Base-by-base conservation (phyloP, 495 filamentous ascomycete genomes). In the Letharia lupina region DNA sequence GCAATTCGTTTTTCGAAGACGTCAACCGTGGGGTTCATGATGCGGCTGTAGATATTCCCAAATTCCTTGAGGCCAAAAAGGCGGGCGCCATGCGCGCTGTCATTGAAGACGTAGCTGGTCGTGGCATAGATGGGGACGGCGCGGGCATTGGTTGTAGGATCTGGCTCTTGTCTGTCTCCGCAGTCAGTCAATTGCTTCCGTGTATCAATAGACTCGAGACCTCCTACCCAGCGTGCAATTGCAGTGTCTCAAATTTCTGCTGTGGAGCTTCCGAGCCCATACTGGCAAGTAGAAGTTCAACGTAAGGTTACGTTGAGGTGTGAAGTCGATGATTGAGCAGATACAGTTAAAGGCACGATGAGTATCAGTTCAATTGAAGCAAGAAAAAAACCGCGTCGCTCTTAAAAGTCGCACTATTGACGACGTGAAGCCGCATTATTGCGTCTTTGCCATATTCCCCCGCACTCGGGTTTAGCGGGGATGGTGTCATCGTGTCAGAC, bases 11-110 rank as follows among this genome's bases (percentile, higher is more conserved):
- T 97, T 78, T 98, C 94, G 67, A 98, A 94, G 54, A 98, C 95
- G 77, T 97, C 95, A 65, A 96, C 91, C 9, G 94, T 98, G 4
- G 94, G 94, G 76, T 98, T 98, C 91, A 95, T 96, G 70, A 98
- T 94, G 65, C 94, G 89, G 72, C 88, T 91, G 82, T 98, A 98
- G 79, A 98, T 97, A 77, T 98, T 97, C 75, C 93, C 95, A 75
- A 95, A 93, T 76, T 97, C 93, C 75, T 97, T 96, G 78, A 98
- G 91, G 70, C 91, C 91, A 74, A 98, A 98, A 35, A 98, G 87
- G 73, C 93, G 87, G 61, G 95, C 95, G 68, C 92, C 94, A 75
- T 98, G 94, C 61, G 93, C 94, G 45, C 91, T 96, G 80, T 97
- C 91, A 84, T 98, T 91, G 87, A 98, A 98, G 65, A 84, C 82